Evolutionary conservation across 2,329 filamentous ascomycete genomes (phyloP), one percentile per base, ranked within the genome.

Genomic region (Aspergillus eucalypticola): DNA sequence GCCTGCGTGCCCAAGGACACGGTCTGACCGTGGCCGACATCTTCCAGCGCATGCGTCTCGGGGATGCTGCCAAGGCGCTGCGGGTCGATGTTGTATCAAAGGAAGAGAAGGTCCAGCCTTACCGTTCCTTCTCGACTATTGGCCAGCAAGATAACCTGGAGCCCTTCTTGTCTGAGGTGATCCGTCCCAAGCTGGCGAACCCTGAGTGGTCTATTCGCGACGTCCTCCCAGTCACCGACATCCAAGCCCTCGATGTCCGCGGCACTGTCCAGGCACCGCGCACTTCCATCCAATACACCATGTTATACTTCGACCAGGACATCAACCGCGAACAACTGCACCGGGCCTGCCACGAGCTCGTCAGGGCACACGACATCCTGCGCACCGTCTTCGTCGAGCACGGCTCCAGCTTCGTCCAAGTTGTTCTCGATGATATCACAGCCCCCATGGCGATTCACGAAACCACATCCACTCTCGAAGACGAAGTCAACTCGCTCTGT

Each of bases 271-370:
- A 83, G 15, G 74, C 81, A 2, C 86, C 86, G 3, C 82, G 87
- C 2, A 88, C 84, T 67, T 88, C 86, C 0, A 75, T 85, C 1
- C 84, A 86, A 13, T 89, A 89, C 66, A 86, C 86, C 61, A 79
- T 87, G 60, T 80, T 89, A 67, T 83, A 86, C 70, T 83, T 89
- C 59, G 77, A 83, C 8, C 75, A 74, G 0, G 63, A 67, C 0
- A 75, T 88, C 11, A 76, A 88, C 63, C 68, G 71, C 1, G 66
- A 73, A 2, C 78, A 74, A 29, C 75, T 89, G 19, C 71, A 82
- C 44, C 52, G 60, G 6, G 67, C 73, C 15, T 76, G 73, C 58
- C 61, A 64, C 8, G 60, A 84, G 5, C 79, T 90, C 4, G 81
- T 89, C 1, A 71, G 77, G 2, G 76, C 76, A 25, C 86, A 88